Evolutionary conservation across 331 rosid genomes (phyloP).

Genomic region (Stylosanthes scabra): DNA sequence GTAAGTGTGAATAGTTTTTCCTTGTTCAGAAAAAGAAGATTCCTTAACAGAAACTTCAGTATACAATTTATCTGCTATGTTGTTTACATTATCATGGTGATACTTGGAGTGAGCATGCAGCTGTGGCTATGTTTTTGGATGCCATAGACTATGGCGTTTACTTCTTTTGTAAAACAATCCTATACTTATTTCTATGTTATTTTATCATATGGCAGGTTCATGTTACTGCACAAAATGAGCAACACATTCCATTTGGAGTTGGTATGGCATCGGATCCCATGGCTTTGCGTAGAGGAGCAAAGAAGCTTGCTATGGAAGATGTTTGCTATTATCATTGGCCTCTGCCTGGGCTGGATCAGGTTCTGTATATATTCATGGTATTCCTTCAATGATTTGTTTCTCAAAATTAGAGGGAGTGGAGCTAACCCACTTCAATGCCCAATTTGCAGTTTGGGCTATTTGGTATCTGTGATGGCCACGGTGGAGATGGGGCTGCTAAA

Average conservation of each 20-base stretch:
- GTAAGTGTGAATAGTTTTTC: conserved; percentile 15
- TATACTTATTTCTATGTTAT: conserved; percentile 18
- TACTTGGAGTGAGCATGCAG: conserved; percentile 30
- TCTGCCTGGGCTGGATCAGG: conserved; percentile 91
- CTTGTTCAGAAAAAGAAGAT: background rate
- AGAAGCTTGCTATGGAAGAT: conserved; percentile 92
- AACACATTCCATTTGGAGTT: conserved; percentile 78
- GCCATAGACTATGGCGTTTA: background rate
- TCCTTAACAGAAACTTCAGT: conserved; percentile 16
- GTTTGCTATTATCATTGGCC: conserved; percentile 97
- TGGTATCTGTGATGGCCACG: conserved; percentile 95
- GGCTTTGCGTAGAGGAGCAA: conserved; percentile 95
- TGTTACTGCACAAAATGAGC: conserved; percentile 60
- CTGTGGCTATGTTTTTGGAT: conserved; percentile 3
- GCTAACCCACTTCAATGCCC: conserved; percentile 46
- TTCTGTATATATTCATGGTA: conserved; percentile 40
- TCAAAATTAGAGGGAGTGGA: conserved; percentile 35
- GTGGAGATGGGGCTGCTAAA: conserved; percentile 91
- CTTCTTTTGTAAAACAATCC: conserved; percentile 25
- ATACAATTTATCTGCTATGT: conserved; percentile 14
- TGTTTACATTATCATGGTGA: conserved; percentile 3
- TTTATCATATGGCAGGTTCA: conserved; percentile 69
- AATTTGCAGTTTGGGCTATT: conserved; percentile 91
- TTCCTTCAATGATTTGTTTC: conserved; percentile 31
- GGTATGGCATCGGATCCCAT: conserved; percentile 97